Percentiles rank a stretch among this genome's conserved stretches.
phyloP scores from a whole-genome alignment of 139 green algal genomes.

The Volvox africanus region DNA sequence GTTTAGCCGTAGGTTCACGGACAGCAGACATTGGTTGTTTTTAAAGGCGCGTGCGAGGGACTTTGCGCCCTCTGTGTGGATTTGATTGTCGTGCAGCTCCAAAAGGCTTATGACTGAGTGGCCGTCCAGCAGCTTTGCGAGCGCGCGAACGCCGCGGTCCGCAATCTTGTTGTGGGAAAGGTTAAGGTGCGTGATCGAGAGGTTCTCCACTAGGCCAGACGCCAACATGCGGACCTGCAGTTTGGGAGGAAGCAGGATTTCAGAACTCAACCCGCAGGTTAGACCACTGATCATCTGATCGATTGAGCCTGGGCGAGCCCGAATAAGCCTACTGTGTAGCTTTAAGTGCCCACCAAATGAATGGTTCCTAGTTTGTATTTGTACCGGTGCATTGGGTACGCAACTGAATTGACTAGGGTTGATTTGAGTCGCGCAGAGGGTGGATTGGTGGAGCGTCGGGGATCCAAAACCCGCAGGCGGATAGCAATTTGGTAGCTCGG shows the following conservation, averaged over 20 bases:
- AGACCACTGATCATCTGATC: too few species aligned
- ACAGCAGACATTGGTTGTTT: constrained; percentile 63
- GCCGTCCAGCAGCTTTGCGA: constrained; percentile 83
- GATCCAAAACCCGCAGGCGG: too few species aligned
- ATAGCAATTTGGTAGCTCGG: too few species aligned
- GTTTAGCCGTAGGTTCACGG: constrained; percentile 79
- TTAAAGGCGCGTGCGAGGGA: constrained; percentile 77
- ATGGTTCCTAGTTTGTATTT: too few species aligned
- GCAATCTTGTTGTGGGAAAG: constrained; percentile 83
- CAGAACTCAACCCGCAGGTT: too few species aligned
- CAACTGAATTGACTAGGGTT: too few species aligned
- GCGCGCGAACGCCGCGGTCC: constrained; percentile 73
- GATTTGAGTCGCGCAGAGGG: too few species aligned
- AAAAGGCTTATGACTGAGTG: constrained; percentile 71
- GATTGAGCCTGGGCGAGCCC: too few species aligned
- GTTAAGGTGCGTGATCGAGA: constrained; percentile 87
- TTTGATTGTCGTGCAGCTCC: constrained; percentile 81
- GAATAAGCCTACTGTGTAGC: too few species aligned
- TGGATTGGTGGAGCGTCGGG: too few species aligned
- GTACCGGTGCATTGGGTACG: too few species aligned
- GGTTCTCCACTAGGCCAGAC: constrained; percentile 84
- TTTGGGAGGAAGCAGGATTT: neutral
- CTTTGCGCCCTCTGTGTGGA: constrained; percentile 82
- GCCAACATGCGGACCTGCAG: constrained; percentile 76
- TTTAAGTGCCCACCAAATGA: too few species aligned